Conservation (phyloP, 495 filamentous ascomycete species). For the Entonaema liquescens region DNA sequence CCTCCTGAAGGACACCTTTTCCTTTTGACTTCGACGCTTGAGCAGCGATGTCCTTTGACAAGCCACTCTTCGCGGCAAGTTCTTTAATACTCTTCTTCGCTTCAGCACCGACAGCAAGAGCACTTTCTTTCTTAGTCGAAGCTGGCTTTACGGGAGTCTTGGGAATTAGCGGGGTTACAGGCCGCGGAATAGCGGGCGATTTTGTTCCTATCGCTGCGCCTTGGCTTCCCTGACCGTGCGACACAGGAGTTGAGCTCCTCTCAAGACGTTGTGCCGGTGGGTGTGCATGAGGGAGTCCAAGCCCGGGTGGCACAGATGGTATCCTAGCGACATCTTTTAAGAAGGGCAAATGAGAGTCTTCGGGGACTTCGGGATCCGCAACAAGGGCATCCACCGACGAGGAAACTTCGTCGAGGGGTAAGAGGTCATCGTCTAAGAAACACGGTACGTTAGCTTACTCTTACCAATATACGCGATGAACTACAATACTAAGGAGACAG, state of each 20-base stretch:
- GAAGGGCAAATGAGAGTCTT: slow-evolving; percentile 51
- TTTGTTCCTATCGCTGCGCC: slow-evolving; percentile 1
- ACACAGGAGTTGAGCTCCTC: slow-evolving; percentile 30
- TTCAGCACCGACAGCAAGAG: slow-evolving; percentile 37
- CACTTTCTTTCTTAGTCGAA: slow-evolving; percentile 41
- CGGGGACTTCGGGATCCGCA: slow-evolving; percentile 56
- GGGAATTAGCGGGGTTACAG: slow-evolving; percentile 38
- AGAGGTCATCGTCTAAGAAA: slow-evolving; percentile 58
- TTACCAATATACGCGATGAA: slow-evolving; percentile 38
- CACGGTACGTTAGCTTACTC: slow-evolving; percentile 49
- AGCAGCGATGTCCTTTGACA: slow-evolving; percentile 57
- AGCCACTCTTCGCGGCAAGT: slow-evolving; percentile 54
- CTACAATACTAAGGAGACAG: slow-evolving; percentile 41
- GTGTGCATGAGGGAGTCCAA: slow-evolving; percentile 66
- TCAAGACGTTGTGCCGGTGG: slow-evolving; percentile 44
- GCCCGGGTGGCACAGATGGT: slow-evolving; percentile 68
- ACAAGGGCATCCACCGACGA: slow-evolving; percentile 66
- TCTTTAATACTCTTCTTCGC: slow-evolving; percentile 59
- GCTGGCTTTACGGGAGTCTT: slow-evolving; percentile 18
- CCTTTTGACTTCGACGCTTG: slow-evolving; percentile 51
- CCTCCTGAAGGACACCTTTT: slow-evolving; percentile 55
- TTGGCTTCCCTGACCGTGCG: slow-evolving; percentile 26
- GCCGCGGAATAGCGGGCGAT: slow-evolving; percentile 34
- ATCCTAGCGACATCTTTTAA: slow-evolving; percentile 56
- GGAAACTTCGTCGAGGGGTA: slow-evolving; percentile 61